Evolutionary conservation across 2,329 filamentous ascomycete genomes (phyloP), one percentile per base, ranked within the genome.

Genomic region (Trichophaea hybrida): DNA sequence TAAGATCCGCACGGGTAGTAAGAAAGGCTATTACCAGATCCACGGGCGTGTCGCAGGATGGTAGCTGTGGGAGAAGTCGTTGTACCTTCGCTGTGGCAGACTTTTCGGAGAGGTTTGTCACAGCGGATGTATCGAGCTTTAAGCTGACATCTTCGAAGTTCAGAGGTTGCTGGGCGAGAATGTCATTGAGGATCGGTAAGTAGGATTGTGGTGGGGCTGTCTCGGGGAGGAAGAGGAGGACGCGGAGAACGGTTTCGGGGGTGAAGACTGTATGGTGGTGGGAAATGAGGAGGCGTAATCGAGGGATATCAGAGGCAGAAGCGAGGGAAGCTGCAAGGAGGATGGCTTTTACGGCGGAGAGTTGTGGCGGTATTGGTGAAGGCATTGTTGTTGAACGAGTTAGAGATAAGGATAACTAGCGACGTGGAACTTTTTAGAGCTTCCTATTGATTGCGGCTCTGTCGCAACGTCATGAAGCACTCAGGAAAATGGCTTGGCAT

Each of bases 221-320:
- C 71, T 91, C 86, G 32, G 88, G 88, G 0, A 94, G 76, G 69
- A 84, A 87, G 50, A 94, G 77, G 24, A 94, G 73, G 57, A 93
- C 82, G 49, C 84, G 82, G 60, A 93, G 75, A 31, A 87, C 70
- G 12, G 88, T 74, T 59, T 85, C 80, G 49, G 79, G 77, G 33
- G 78, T 76, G 58, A 93, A 75, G 40, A 83, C 76, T 58, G 78
- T 74, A 57, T 73, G 72, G 66, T 85, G 74, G 43, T 76, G 74
- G 24, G 78, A 75, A 56, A 80, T 77, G 63, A 93, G 75, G 57
- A 75, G 75, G 59, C 78, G 76, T 61, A 93, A 74, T 64, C 78
- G 77, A 66, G 77, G 71, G 67, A 89, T 75, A 70, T 90, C 80
- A 7, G 15, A 10, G 6, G 55, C 5, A 62, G 79, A 78, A 57